Evolutionary conservation across 1,284 basidiomycete genomes (phyloP), one percentile per base, ranked within the genome.

Genomic region (Austroboletus niveus): DNA sequence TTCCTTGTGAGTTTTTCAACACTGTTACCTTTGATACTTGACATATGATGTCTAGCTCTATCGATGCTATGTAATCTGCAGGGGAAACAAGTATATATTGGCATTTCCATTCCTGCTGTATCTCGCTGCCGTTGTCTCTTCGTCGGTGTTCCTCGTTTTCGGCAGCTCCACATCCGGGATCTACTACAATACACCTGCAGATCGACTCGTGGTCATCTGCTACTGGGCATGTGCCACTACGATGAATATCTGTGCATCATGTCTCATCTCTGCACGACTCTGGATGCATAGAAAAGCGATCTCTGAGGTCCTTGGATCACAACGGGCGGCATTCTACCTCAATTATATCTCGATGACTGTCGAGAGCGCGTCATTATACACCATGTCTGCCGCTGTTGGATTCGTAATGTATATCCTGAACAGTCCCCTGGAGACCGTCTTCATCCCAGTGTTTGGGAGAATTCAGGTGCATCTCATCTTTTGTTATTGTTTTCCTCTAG

Each of bases 331-430:
- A n/a, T 60, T 66, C 17, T 64, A 64, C 31, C 42, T 62, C 22
- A 30, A 45, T 2, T 66, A 52, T 10, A 62, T 65, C 53, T 45
- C 57, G 1, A 62, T 62, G 61, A 62, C 60, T 10, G 57, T 64
- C 39, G 63, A 66, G 48, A 66, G 61, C 46, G 61, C 61, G 0
- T 0, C 45, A 39, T 31, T 66, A 22, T 65, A 66, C 27, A 54
- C 60, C 0, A 24, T 24, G 24, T 66, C 52, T 10, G 54, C 27
- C 5, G 30, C 60, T 24, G 11, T 55, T 1, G 35, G 52, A 0
- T 8, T 62, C 30, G 31, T 57, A 0, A 45, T 53, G n/a, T 62
- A 64, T 14, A n/a, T n/a, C 29, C 4, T 50, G 12, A 57, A 65
- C 41, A 65, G 57, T 15, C 61, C 57, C 8, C 48, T 57, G 27